Base-by-base conservation (phyloP, 306 rosid genomes). In the Vigna trinervia region DNA sequence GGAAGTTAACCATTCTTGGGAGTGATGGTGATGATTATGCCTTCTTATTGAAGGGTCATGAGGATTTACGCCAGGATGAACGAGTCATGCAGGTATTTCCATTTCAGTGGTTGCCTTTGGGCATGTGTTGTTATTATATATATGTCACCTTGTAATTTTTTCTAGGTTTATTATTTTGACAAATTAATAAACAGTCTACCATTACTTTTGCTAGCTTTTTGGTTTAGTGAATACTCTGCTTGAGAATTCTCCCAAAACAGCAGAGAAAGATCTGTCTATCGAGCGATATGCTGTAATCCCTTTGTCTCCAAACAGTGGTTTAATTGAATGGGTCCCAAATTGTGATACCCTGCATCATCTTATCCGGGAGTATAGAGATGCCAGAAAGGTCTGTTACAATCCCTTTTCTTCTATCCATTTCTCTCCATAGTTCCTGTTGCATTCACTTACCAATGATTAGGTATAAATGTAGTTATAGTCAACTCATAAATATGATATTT, bases 51-150 rank as follows among this genome's bases (percentile, higher is more conserved):
- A 95, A 95, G 88, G 98, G 98, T 50, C 98, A 95, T 70, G 98
- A 95, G 83, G 98, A 95, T 83, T 74, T 95, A 66, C 98, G 98
- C 69, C 98, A 95, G 88, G 98, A 95, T 83, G 98, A 95, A 75
- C 92, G 98, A 39, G 98, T 95, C 82, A 95, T 95, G 98, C 98
- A 95, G 97, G 98, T 95, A 84, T 48, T 50, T 56, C 59, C 46
- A 39, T 59, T 46, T 68, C 38, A 22, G 47, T 10, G n/a, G 59
- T 50, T 75, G 38, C 53, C 61, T 61, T 80, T 59, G 58, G 61
- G 64, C 46, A 41, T 58, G 50, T 48, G 74, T n/a, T 65, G 46
- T 61, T 34, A 64, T 70, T 26, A 48, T 43, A 38, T 62, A 56
- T 79, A 46, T 34, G 53, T 30, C 17, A 69, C 32, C 36, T 58